A percentile compares a stretch with the other conserved stretches of the same genome.
Conservation (phyloP, 1,284 basidiomycete species). For the Calocybe gambosa region DNA sequence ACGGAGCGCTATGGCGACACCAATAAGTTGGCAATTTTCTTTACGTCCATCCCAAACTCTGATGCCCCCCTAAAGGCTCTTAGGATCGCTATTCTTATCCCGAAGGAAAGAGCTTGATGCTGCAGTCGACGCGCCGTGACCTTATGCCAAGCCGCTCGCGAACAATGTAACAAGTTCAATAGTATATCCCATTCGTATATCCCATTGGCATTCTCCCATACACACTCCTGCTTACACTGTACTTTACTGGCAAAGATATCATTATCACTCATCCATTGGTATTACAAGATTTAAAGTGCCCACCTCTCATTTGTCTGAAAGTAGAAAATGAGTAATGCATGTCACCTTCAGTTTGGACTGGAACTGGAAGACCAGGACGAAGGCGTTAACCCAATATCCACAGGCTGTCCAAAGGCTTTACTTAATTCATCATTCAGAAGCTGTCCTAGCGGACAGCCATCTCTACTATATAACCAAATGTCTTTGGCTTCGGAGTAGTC, state of each 20-base stretch:
- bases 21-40: slow-evolving; percentile 43
- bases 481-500: slow-evolving; percentile 57
- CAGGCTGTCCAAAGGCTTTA: slow-evolving; percentile 27
- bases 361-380: slow-evolving; percentile 12
- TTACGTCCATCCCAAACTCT: background rate
- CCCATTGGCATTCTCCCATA: background rate
- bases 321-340: background rate
- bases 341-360: too few relatives aligned
- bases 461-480: slow-evolving; percentile 77
- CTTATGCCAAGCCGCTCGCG: background rate
- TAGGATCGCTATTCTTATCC: slow-evolving; percentile 57
- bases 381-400: slow-evolving; percentile 20
- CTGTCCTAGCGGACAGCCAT: slow-evolving; percentile 54
- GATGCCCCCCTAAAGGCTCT: slow-evolving; percentile 26
- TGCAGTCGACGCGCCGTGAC: slow-evolving; percentile 9
- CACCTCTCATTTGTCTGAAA: too few relatives aligned
- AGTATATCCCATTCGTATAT: background rate
- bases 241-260: background rate
- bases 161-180: background rate
- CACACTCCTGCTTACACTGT: slow-evolving; percentile 10
- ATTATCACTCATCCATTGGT: slow-evolving; percentile 1
- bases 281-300: too few relatives aligned
- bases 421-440: slow-evolving; percentile 68
- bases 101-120: slow-evolving; percentile 44
- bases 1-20: slow-evolving; percentile 55